Evolutionary conservation across 2,329 filamentous ascomycete genomes (phyloP).

Genomic region (Pleurostoma richardsiae): DNA sequence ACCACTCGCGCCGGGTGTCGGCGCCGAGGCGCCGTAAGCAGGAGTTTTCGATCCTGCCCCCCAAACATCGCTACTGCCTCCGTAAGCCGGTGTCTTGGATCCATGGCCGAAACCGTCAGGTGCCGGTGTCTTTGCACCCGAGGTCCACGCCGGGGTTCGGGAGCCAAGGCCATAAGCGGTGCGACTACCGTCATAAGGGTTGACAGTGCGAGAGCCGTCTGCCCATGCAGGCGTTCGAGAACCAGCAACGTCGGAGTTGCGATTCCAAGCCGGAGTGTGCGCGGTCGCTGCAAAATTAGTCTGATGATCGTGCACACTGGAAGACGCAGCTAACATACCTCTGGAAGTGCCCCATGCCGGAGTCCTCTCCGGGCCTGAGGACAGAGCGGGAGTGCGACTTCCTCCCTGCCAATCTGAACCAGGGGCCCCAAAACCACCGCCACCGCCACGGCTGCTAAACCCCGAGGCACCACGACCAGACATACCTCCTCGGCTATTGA

Average conservation of each 20-base stretch:
- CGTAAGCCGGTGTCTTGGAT: conserved; percentile 64
- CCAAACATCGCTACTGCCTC: conserved; percentile 52
- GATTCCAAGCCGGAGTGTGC: conserved; percentile 59
- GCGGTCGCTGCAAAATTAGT: conserved; percentile 44
- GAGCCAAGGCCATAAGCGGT: conserved; percentile 73
- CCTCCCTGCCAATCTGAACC: conserved; percentile 56
- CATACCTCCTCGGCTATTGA: conserved; percentile 44
- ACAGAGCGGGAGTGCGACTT: conserved; percentile 63
- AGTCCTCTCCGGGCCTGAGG: conserved; percentile 60
- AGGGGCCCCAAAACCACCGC: conserved; percentile 13
- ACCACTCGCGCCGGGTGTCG: conserved; percentile 53
- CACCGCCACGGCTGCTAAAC: conserved; percentile 40
- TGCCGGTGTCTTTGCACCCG: conserved; percentile 68
- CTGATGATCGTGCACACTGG: not conserved
- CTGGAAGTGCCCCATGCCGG: conserved; percentile 66
- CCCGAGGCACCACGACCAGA: conserved; percentile 34
- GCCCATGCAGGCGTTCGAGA: conserved; percentile 68
- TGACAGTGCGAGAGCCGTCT: conserved; percentile 62
- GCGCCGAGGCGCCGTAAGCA: conserved; percentile 58
- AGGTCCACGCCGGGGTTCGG: conserved; percentile 73
- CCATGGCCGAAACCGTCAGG: conserved; percentile 60
- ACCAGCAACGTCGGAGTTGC: conserved; percentile 43
- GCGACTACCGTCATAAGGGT: conserved; percentile 67
- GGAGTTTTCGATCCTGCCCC: conserved; percentile 72
- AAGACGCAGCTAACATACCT: conserved; percentile 45